Percentiles rank a stretch among this genome's conserved stretches.
Conservation (phyloP, 106 monocot genomes). For the Dendrobium nobile region DNA sequence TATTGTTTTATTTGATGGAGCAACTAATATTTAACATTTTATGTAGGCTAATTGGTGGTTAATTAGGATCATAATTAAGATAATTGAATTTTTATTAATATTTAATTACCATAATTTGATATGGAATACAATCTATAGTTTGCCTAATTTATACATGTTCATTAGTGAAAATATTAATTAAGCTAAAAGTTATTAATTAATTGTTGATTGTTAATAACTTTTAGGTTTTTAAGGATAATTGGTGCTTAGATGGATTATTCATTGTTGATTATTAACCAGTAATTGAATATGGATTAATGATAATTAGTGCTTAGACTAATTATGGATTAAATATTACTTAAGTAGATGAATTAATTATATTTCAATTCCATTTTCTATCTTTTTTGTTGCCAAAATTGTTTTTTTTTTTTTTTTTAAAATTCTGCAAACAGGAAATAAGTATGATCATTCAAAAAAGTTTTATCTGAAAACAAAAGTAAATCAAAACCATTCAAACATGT, state of each 20-base stretch:
- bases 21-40: background rate
- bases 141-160: background rate
- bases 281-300: background rate
- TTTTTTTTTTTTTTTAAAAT: background rate
- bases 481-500: background rate
- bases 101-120: background rate
- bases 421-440: background rate
- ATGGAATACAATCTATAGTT: background rate
- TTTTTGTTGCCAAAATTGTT: background rate
- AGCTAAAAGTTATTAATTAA: background rate
- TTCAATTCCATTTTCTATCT: background rate
- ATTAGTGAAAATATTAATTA: background rate
- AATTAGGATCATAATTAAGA: background rate
- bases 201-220: background rate
- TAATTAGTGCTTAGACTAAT: background rate
- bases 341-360: background rate
- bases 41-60: background rate
- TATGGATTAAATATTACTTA: background rate
- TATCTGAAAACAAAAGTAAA: background rate
- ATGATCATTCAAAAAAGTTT: background rate
- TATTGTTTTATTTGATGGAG: background rate
- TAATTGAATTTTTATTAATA: background rate
- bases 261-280: no score
- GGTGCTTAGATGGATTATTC: no score
- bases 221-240: no score